Conservation (phyloP, 352 stramenopile species). For the Phytophthora sp. region DNA sequence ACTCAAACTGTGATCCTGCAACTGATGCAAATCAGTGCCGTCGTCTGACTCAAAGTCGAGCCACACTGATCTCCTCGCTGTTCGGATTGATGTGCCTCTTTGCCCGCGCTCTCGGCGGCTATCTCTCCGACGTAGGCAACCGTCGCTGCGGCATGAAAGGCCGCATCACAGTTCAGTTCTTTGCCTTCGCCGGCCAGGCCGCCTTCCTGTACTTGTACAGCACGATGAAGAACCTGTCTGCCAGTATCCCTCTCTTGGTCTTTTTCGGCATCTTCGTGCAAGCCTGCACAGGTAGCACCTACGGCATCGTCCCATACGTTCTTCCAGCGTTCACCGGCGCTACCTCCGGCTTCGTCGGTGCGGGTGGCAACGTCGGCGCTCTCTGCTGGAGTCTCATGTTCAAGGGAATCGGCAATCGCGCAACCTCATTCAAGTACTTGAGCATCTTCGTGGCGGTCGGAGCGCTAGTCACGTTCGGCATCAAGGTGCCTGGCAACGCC, state of each 20-base stretch:
- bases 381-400: slow-evolving; percentile 66
- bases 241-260: slow-evolving; percentile 81
- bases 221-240: slow-evolving; percentile 44
- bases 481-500: slow-evolving; percentile 33
- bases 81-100: slow-evolving; percentile 96
- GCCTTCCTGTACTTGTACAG: slow-evolving; percentile 88
- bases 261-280: slow-evolving; percentile 91
- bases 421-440: slow-evolving; percentile 52
- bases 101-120: slow-evolving; percentile 86
- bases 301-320: slow-evolving; percentile 70
- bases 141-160: slow-evolving; percentile 83
- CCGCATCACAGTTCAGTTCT: slow-evolving; percentile 81
- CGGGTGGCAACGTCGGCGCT: slow-evolving; percentile 58
- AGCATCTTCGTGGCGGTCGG: slow-evolving; percentile 45
- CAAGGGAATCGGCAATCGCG: slow-evolving; percentile 44
- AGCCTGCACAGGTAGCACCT: slow-evolving; percentile 50
- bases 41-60: slow-evolving; percentile 37
- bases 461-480: slow-evolving; percentile 30
- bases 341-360: slow-evolving; percentile 57
- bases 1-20: slow-evolving; percentile 47
- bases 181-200: slow-evolving; percentile 77
- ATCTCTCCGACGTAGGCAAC: slow-evolving; percentile 81
- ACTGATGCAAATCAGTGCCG: slow-evolving; percentile 35
- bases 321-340: slow-evolving; percentile 44
- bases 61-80: slow-evolving; percentile 88